Base-by-base conservation (phyloP, 2,329 filamentous ascomycete genomes). In the Rhinocladiella similis region DNA sequence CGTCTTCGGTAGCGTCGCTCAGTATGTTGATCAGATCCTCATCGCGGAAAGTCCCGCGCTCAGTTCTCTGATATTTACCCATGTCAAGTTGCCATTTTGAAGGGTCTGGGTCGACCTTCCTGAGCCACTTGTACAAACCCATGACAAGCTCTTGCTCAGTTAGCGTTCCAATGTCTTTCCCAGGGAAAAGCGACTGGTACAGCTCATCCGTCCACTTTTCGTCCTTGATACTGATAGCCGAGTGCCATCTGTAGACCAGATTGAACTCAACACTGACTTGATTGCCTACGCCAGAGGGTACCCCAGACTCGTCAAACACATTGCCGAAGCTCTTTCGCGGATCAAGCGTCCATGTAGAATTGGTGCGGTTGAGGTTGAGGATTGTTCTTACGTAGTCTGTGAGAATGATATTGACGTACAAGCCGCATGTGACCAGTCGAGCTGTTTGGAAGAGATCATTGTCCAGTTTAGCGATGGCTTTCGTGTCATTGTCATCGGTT, bases 181-280 rank as follows among this genome's bases (percentile, higher is more conserved):
- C 47, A 9, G 56, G 59, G 61, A 91, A 85, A 1, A 90, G 70
- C 41, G 82, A 73, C 1, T 75, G 70, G 67, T 89, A 91, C 59
- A 89, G 80, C 12, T 86, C 77, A 64, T 91, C 81, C 19, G 90
- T 88, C 90, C 90, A 95, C 63, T 85, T 80, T 67, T 94, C 90
- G 66, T 96, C 91, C 61, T 83, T 85, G 56, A 84, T 82, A 36
- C 81, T 82, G 64, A 94, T 89, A 64, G 87, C 86, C 2, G 89
- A 90, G 75, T 95, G 90, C 90, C 90, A 95, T 61, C 90, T 82
- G 71, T 96, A 95, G 63, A 89, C 88, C 9, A 96, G 79, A 68
- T 94, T 95, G 78, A 96, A 96, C 74, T 96, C 91, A 3, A 88
- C 89, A 0, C 89, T 93, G 4, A 93, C 89, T 62, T 88, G 85